Base-by-base conservation (phyloP, 106 monocot species). In the Allium sativum region DNA sequence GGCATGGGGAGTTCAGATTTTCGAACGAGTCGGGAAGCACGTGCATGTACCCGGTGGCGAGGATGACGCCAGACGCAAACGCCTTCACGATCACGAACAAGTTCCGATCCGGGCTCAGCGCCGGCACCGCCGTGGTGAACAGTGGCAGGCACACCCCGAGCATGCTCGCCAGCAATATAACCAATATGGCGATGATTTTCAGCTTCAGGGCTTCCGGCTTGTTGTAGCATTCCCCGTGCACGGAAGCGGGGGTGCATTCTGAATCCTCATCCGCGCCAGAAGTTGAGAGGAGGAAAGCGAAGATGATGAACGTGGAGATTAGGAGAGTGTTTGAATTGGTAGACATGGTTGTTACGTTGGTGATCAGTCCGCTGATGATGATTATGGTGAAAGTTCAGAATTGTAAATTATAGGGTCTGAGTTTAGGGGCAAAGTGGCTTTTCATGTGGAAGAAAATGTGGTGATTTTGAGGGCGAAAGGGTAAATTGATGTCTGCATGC, bases 61-160 rank as follows among this genome's bases (percentile, higher is more conserved):
- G 81, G 67, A 88, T 88, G 43, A 88, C 88, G 13, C 88, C 88
- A 42, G 88, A 80, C 12, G 83, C 83, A 66, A 88, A 88, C 9
- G 88, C 77, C 62, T 88, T 88, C 66, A 88, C 77, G 51, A 83
- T 16, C n/a, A 67, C 68, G 54, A 88, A 88, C 59, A 75, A 59
- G 65, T 76, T 70, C 53, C 78, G 42, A 20, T 86, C 83, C 2
- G 91, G 91, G n/a, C 50, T 64, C 7, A 92, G 80, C 1, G 78
- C 75, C n/a, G 91, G 81, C 8, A 92, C 19, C 8, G 78, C 61
- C 2, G 73, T 44, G 17, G 62, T 62, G 46, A 20, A 17, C 11
- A 62, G 45, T 10, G 62, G 62, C 10, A 62, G 45, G 62, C 46
- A 45, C 46, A 62, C 62, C 3, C 62, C 62, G 46, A 62, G 45